phyloP scores from a whole-genome alignment of 2,329 filamentous ascomycete species.

The Cladosporium cucumerinum region DNA sequence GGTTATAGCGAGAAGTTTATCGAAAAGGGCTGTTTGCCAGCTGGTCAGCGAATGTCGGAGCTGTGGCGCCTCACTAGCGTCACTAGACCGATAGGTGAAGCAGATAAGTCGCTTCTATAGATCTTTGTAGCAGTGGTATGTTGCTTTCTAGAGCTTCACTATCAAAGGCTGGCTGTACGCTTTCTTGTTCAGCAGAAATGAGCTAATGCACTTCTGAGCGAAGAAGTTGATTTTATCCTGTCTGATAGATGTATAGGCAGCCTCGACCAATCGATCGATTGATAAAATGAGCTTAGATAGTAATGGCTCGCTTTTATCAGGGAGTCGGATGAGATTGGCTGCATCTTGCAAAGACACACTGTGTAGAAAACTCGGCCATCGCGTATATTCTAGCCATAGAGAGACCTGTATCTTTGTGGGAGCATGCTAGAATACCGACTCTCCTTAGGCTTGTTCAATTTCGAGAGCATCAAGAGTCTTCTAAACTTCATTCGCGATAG shows the following conservation, averaged over 20 bases:
- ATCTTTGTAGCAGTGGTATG: background rate
- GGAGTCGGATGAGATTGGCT: too few species aligned
- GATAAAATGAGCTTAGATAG: too few species aligned
- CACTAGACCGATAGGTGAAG: background rate
- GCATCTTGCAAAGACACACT: too few species aligned
- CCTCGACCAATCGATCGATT: conserved; percentile 13
- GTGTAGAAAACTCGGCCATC: too few species aligned
- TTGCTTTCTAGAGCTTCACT: conserved; percentile 17
- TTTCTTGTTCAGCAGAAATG: conserved; percentile 14
- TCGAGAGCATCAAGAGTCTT: too few species aligned
- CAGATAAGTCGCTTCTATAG: background rate
- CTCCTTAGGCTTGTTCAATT: too few species aligned
- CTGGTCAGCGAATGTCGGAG: background rate
- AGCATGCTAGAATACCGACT: too few species aligned
- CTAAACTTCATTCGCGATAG: too few species aligned
- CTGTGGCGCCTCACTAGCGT: background rate
- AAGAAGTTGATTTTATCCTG: conserved; percentile 19
- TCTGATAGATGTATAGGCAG: conserved; percentile 11
- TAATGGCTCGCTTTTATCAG: too few species aligned
- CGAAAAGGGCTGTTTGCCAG: background rate
- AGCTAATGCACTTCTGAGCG: conserved; percentile 19
- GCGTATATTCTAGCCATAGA: too few species aligned
- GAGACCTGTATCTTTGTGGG: too few species aligned
- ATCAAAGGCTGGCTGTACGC: conserved; percentile 17
- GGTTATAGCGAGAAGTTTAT: background rate